Base-by-base conservation (phyloP, 176 grass and related monocot genomes). In the Olyra latifolia region DNA sequence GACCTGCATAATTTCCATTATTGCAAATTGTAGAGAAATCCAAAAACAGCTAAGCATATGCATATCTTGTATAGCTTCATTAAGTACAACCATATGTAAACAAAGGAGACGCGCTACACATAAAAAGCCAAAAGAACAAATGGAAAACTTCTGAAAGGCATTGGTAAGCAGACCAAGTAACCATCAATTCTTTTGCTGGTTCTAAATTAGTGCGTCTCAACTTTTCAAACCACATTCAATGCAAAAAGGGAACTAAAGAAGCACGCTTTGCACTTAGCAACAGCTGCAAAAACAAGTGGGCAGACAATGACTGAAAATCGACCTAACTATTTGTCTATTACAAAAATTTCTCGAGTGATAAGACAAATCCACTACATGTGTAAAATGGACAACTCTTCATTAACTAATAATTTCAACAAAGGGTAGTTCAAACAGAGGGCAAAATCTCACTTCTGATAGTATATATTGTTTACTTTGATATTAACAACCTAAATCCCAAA, bases 1-100 rank as follows among this genome's bases (percentile, higher is more conserved):
- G 4, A 99, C 91, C 97, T 99, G 86, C 66, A 82, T 72, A 53
- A 80, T 89, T 79, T 67, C 45, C 57, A 49, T 48, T 45, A 56
- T 38, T 12, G 15, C 32, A 66, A 85, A 17, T 68, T 59, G 43
- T 3, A 55, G 4, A 81, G 25, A 75, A 54, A 62, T 48, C 64
- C 39, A 76, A 48, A 58, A 4, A 15, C 30, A 48, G 41, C 39
- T 25, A 65, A 65, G 65, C 50, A 80, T 83, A 25, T 30, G 8
- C 66, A 64, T 49, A 64, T 43, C 6, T 52, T 75, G 49, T 56
- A 22, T 30, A 55, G 40, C 22, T 83, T 83, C 7, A 1, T 23
- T 5, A 50, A 83, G 66, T 54, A 54, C 73, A 65, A 80, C 50
- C 43, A 60, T 15, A 81, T 72, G 23, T 8, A 77, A 72, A 41